Base-by-base conservation (phyloP, 441 rosid species). In the Bocquillonia castaneifolia region DNA sequence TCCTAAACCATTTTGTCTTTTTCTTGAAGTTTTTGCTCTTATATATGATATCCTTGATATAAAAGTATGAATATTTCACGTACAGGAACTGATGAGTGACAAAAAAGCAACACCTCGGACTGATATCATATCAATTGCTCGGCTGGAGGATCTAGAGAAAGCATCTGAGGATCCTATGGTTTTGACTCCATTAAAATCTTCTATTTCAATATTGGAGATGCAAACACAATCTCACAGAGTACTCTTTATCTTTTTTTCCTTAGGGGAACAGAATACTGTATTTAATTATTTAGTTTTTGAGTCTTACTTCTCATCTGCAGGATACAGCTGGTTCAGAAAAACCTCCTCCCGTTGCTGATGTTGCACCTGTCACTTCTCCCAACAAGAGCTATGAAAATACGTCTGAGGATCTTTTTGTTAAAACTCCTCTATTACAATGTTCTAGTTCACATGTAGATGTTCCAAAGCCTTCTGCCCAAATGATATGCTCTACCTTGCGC, bases 401-500 rank as follows among this genome's bases (percentile, higher is more conserved):
- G 59, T 74, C 70, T 12, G 86, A 77, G 69, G 81, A 81, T 66
- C 76, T 59, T 71, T 70, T 79, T 70, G 54, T 68, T 57, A 73
- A 71, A 59, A 76, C 74, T 76, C 74, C 81, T 77, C 78, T 77
- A 40, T 58, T 45, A 58, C 84, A 74, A 61, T 76, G 82, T 75
- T 78, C 84, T 42, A 39, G 31, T 67, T 55, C 32, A 10, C 10
- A 36, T 22, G 23, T 47, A 63, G 91, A 85, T 80, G 70, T 81
- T 72, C 82, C 85, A 72, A 20, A 72, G 72, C 76, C 74, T 64
- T 76, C 90, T 40, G 70, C 80, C 72, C 85, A 85, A 72, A 82
- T 81, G 72, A 80, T 72, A 61, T 83, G 79, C 77, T 77, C 88
- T 62, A 83, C 84, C 62, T 75, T 88, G 78, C 84, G 87, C 59